A percentile compares a stretch with the other conserved stretches of the same genome.
phyloP scores from a whole-genome alignment of 129 eudicot genomes.

The Oenanthe sinensis region DNA sequence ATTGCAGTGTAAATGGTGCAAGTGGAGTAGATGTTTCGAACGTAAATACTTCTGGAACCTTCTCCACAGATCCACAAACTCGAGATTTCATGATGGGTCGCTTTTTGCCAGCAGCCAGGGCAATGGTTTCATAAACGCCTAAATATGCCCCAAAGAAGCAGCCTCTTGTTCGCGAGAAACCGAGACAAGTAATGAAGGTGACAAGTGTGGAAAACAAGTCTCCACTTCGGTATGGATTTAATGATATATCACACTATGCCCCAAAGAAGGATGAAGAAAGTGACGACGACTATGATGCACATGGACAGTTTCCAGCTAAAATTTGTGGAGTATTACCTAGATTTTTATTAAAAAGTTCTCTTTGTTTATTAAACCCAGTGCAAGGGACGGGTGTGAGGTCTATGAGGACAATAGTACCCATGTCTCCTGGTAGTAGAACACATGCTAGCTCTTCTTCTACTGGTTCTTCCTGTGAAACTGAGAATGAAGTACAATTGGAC shows the following conservation, averaged over 20 bases:
- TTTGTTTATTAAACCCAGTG: slow-evolving; percentile 46
- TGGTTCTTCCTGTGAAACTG: slow-evolving; percentile 34
- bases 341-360: slow-evolving; percentile 48
- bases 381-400: slow-evolving; percentile 46
- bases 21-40: slow-evolving; percentile 40
- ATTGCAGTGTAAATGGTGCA: slow-evolving; percentile 60
- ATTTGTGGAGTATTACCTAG: slow-evolving; percentile 66
- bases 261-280: slow-evolving; percentile 36
- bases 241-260: slow-evolving; percentile 27
- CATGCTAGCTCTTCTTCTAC: slow-evolving; percentile 40
- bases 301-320: slow-evolving; percentile 31
- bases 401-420: slow-evolving; percentile 24
- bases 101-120: slow-evolving; percentile 90
- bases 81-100: slow-evolving; percentile 86
- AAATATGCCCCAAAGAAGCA: slow-evolving; percentile 44
- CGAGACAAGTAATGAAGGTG: slow-evolving; percentile 27
- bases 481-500: slow-evolving; percentile 33
- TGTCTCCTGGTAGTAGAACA: slow-evolving; percentile 36
- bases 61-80: slow-evolving; percentile 39
- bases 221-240: slow-evolving; percentile 50
- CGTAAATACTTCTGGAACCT: slow-evolving; percentile 26
- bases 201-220: slow-evolving; percentile 30
- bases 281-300: slow-evolving; percentile 44
- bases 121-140: slow-evolving; percentile 68
- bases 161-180: slow-evolving; percentile 25